A percentile compares a stretch with the other conserved stretches of the same genome.
phyloP scores from a whole-genome alignment of 2,329 filamentous ascomycete species.

The Diaporthe aspalathi region DNA sequence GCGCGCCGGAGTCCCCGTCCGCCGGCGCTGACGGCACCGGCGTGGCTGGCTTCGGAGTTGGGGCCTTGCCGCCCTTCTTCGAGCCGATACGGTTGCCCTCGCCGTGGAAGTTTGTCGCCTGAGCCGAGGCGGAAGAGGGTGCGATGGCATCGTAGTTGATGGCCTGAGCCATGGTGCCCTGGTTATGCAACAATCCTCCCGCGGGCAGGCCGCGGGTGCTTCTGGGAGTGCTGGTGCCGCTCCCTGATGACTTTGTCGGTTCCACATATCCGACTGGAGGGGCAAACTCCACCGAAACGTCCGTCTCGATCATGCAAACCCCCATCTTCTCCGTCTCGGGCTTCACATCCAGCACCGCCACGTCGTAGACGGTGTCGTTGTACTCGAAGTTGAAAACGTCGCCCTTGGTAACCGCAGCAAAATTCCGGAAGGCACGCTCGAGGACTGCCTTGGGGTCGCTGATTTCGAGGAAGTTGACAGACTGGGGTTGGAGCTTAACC shows the following conservation, averaged over 20 bases:
- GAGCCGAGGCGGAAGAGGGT: constrained; percentile 76
- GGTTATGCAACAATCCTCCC: constrained; percentile 81
- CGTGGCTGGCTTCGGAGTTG: constrained; percentile 78
- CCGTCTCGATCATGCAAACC: constrained; percentile 95
- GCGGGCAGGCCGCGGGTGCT: constrained; percentile 73
- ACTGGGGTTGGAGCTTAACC: constrained; percentile 97
- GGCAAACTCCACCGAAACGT: constrained; percentile 96
- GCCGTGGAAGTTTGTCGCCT: constrained; percentile 81
- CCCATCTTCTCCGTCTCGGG: constrained; percentile 84
- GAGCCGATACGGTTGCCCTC: constrained; percentile 84
- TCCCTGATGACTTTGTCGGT: constrained; percentile 71
- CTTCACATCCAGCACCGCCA: constrained; percentile 94
- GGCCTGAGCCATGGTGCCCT: constrained; percentile 96
- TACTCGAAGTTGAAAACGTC: constrained; percentile 97
- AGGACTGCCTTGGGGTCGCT: constrained; percentile 97
- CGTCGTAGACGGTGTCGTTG: constrained; percentile 93
- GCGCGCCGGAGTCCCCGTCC: constrained; percentile 49
- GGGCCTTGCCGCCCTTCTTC: constrained; percentile 83
- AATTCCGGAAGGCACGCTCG: constrained; percentile 73
- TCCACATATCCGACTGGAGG: constrained; percentile 95
- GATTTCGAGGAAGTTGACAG: constrained; percentile 93
- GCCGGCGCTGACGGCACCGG: constrained; percentile 72
- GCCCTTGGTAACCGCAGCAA: constrained; percentile 66
- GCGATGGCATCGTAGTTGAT: constrained; percentile 96
- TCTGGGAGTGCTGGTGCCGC: constrained; percentile 87